Evolutionary conservation across 2,329 filamentous ascomycete genomes (phyloP).

Genomic region (Colletotrichum lini): DNA sequence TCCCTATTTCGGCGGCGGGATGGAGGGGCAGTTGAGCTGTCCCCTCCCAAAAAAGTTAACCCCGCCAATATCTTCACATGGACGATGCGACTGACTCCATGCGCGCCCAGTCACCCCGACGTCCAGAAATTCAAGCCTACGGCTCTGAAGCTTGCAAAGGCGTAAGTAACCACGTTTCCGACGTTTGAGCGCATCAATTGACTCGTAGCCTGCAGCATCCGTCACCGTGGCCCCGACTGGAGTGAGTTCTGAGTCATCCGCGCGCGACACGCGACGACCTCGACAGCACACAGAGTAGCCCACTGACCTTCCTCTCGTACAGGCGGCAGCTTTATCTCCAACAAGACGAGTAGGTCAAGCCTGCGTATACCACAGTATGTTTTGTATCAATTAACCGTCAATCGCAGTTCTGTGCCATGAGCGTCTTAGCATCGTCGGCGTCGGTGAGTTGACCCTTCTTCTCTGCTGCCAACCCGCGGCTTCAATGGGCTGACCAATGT

Average conservation of each 20-base stretch:
- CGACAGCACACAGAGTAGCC: constrained; percentile 41
- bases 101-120: constrained; percentile 80
- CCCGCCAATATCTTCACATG: constrained; percentile 49
- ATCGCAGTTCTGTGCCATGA: constrained; percentile 91
- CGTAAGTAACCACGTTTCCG: constrained; percentile 71
- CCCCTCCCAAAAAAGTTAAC: constrained; percentile 46
- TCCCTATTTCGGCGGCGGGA: constrained; percentile 41
- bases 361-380: background rate
- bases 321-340: constrained; percentile 91
- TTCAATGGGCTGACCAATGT: constrained; percentile 42
- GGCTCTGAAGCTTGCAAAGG: constrained; percentile 92
- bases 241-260: constrained; percentile 73
- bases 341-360: constrained; percentile 86
- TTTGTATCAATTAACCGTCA: constrained; percentile 47
- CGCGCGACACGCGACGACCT: constrained; percentile 26
- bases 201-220: constrained; percentile 74
- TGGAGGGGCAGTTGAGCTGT: constrained; percentile 55
- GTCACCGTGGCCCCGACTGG: constrained; percentile 98
- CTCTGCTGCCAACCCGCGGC: constrained; percentile 16
- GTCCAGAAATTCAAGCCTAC: constrained; percentile 97
- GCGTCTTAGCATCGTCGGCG: constrained; percentile 96
- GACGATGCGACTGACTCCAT: constrained; percentile 44
- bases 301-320: constrained; percentile 50
- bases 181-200: constrained; percentile 50
- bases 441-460: constrained; percentile 73